phyloP scores from a whole-genome alignment of 2,329 filamentous ascomycete genomes.

The Trichoderma aggressivum region DNA sequence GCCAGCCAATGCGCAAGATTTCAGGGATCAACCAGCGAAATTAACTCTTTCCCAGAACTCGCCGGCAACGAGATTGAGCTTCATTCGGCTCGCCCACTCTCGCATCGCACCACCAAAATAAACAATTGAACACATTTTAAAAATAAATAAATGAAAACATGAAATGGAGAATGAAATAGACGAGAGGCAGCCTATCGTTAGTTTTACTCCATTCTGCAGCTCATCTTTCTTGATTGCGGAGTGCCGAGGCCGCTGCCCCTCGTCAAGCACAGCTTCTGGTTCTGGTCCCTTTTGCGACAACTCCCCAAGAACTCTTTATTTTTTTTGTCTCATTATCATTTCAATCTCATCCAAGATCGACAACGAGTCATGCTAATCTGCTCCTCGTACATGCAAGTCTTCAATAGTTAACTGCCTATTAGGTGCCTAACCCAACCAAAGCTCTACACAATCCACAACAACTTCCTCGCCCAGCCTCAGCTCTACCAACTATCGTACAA shows the following conservation, averaged over 20 bases:
- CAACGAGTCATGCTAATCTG: background rate
- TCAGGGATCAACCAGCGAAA: conserved; percentile 14
- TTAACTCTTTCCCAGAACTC: background rate
- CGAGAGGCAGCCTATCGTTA: conserved; percentile 6
- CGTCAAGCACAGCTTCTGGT: too few species aligned
- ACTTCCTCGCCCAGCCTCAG: background rate
- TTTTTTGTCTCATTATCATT: background rate
- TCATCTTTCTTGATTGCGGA: background rate
- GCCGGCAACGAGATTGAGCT: conserved; percentile 6
- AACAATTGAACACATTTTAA: background rate
- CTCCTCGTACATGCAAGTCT: background rate
- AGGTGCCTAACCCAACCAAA: background rate
- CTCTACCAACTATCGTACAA: background rate
- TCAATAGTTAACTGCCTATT: background rate
- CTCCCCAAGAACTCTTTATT: background rate
- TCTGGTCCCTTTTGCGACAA: background rate
- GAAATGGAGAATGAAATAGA: background rate
- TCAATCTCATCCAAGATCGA: background rate
- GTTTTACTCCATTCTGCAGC: background rate
- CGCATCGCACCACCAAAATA: background rate
- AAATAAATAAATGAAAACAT: background rate
- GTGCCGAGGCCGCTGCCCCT: background rate
- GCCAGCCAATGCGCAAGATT: background rate
- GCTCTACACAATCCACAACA: background rate
- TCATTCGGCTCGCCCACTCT: background rate